These are phyloP conservation scores for Entomortierella lignicola DNA, from an alignment of 192 early-diverging fungal species.

Conservation along the genomic window DNA sequence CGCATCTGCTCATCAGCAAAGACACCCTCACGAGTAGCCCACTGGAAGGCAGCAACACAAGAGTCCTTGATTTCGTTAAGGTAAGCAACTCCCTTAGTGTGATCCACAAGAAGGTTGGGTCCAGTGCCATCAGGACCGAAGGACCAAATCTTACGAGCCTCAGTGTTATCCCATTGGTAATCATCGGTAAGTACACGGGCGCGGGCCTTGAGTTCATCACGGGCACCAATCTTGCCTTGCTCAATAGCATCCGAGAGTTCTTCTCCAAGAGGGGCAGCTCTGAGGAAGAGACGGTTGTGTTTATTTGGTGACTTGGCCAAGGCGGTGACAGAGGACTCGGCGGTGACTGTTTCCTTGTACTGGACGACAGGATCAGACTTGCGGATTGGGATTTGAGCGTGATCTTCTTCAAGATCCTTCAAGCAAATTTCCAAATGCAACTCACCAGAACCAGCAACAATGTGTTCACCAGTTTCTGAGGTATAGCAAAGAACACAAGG, in stretches of 20 bases:
- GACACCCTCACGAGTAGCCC: slow-evolving; percentile 94
- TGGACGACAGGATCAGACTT: slow-evolving; percentile 94
- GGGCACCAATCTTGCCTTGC: slow-evolving; percentile 83
- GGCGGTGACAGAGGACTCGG: slow-evolving; percentile 80
- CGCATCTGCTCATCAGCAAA: slow-evolving; percentile 96
- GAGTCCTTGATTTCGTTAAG: slow-evolving; percentile 99
- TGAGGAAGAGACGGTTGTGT: slow-evolving; percentile 99
- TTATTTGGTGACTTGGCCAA: slow-evolving; percentile 99
- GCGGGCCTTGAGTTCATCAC: slow-evolving; percentile 95
- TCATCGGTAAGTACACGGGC: slow-evolving; percentile 90
- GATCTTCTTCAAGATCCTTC: slow-evolving; percentile 99
- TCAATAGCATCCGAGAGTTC: slow-evolving; percentile 86
- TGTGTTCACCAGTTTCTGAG: slow-evolving; percentile 94
- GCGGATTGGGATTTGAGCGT: slow-evolving; percentile 94
- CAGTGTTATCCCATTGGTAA: slow-evolving; percentile 94
- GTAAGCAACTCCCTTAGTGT: slow-evolving; percentile 97
- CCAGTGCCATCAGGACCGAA: slow-evolving; percentile 89
- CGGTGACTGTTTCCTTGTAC: slow-evolving; percentile 93
- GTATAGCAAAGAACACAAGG: slow-evolving; percentile 94
- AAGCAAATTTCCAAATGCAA: slow-evolving; percentile 99
- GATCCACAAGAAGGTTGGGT: slow-evolving; percentile 92
- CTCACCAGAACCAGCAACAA: slow-evolving; percentile 99
- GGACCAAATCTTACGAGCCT: slow-evolving; percentile 98
- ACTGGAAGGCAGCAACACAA: slow-evolving; percentile 92
- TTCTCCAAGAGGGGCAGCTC: slow-evolving; percentile 85